Percentiles rank a stretch among this genome's conserved stretches.
Conservation (phyloP, 768 basidiomycete genomes). For the Collybiopsis luxurians region DNA sequence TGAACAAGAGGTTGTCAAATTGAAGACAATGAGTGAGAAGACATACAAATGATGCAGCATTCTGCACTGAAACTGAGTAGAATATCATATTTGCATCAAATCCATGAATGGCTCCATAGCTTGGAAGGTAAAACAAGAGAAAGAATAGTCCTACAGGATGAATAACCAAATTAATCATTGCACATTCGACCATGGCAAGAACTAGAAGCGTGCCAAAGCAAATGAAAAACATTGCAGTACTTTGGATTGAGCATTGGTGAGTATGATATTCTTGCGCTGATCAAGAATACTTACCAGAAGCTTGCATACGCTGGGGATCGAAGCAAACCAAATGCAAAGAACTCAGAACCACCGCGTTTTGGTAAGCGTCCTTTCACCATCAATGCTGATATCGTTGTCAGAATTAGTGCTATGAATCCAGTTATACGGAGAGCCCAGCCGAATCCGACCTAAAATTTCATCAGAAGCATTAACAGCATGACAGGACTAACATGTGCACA, state of each 20-base stretch:
- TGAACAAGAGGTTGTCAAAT: background rate
- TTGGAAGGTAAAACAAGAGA: slow-evolving; percentile 15
- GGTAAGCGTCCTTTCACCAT: slow-evolving; percentile 16
- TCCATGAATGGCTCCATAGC: slow-evolving; percentile 15
- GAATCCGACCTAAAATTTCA: slow-evolving; percentile 10
- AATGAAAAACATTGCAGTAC: background rate
- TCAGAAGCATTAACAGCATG: background rate
- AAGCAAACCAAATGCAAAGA: slow-evolving; percentile 14
- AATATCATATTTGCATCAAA: slow-evolving; percentile 17
- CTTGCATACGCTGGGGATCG: slow-evolving; percentile 11
- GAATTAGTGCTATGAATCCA: slow-evolving; percentile 14
- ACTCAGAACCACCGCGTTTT: slow-evolving; percentile 9
- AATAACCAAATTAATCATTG: background rate
- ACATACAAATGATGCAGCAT: slow-evolving; percentile 17
- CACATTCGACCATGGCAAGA: no score
- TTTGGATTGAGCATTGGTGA: no score
- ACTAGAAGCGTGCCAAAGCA: background rate
- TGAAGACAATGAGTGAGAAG: background rate
- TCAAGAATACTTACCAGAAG: slow-evolving; percentile 13
- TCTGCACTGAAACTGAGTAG: slow-evolving; percentile 17
- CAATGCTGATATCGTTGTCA: slow-evolving; percentile 9
- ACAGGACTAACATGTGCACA: background rate
- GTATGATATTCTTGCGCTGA: no score
- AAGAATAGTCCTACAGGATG: slow-evolving; percentile 13
- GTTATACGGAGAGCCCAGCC: slow-evolving; percentile 15